Evolutionary conservation across 2,329 filamentous ascomycete genomes (phyloP).

Genomic region (Tolypocladium cylindrosporum): DNA sequence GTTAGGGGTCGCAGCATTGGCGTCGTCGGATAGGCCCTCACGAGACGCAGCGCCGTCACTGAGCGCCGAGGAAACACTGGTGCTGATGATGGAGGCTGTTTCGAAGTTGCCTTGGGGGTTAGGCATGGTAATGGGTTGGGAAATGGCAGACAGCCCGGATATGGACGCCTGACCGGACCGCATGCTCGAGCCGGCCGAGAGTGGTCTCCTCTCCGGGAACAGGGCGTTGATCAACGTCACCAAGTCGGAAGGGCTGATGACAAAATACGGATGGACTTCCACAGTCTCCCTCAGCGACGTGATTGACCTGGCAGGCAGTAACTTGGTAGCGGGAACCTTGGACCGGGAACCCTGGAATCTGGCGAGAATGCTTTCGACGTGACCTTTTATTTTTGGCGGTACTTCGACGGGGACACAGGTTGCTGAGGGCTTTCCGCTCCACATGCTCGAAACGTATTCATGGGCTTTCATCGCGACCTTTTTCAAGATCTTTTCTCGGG

Average conservation of each 20-base stretch:
- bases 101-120: conserved; percentile 42
- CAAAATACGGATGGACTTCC: conserved; percentile 70
- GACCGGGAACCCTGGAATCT: conserved; percentile 49
- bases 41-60: conserved; percentile 60
- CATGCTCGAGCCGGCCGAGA: conserved; percentile 52
- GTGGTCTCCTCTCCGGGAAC: conserved; percentile 64
- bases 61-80: conserved; percentile 60
- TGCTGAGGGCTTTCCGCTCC: conserved; percentile 54
- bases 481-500: conserved; percentile 69
- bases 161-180: conserved; percentile 58
- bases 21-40: conserved; percentile 52
- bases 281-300: conserved; percentile 66
- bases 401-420: conserved; percentile 37
- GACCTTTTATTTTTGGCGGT: conserved; percentile 51
- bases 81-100: conserved; percentile 61
- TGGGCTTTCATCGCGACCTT: conserved; percentile 75
- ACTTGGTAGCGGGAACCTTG: conserved; percentile 40
- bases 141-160: conserved; percentile 59
- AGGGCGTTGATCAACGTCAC: conserved; percentile 73
- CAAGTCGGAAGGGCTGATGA: conserved; percentile 70
- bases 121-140: conserved; percentile 55
- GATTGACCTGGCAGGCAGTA: conserved; percentile 62
- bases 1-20: conserved; percentile 35
- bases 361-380: conserved; percentile 62
- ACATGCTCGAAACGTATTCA: conserved; percentile 69